A percentile compares a stretch with the other conserved stretches of the same genome.
phyloP scores from a whole-genome alignment of 805 yeast species.

The Pichia manshurica region DNA sequence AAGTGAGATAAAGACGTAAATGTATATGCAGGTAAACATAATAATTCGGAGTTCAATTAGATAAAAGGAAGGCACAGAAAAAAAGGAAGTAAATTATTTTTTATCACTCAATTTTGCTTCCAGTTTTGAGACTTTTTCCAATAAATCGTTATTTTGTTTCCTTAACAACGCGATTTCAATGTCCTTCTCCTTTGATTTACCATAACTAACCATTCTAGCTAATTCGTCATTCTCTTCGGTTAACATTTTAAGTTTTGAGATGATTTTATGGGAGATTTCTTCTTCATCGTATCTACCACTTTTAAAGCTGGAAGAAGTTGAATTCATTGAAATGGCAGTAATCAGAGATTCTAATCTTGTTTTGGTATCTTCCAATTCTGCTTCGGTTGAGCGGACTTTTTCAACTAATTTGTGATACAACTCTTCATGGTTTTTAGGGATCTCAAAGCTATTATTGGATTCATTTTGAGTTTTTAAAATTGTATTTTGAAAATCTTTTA shows the following conservation, averaged over 20 bases:
- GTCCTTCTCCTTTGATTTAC: conserved; percentile 67
- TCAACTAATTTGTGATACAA: conserved; percentile 27
- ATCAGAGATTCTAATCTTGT: conserved; percentile 55
- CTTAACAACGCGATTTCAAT: conserved; percentile 61
- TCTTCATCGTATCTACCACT: conserved; percentile 67
- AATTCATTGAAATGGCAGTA: conserved; percentile 49
- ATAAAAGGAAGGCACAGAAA: too few relatives aligned
- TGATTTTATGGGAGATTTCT: conserved; percentile 67
- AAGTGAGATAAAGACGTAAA: too few relatives aligned
- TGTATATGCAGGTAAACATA: too few relatives aligned
- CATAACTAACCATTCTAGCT: conserved; percentile 64
- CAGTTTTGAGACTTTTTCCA: conserved; percentile 29
- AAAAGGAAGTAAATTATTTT: conserved; percentile 3
- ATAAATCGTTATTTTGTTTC: conserved; percentile 43
- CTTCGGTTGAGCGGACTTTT: conserved; percentile 25
- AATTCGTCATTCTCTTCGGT: conserved; percentile 66
- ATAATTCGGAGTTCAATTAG: too few relatives aligned
- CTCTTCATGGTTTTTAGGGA: conserved; percentile 32
- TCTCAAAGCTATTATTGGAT: conserved; percentile 21
- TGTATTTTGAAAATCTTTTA: conserved; percentile 39
- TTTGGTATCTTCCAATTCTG: conserved; percentile 58
- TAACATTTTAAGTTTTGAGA: conserved; percentile 53
- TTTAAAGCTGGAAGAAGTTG: conserved; percentile 40
- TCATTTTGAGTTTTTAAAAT: conserved; percentile 22
- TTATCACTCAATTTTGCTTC: conserved; percentile 23